These are phyloP conservation scores for Marasmius sp. DNA, from an alignment of 1,284 basidiomycete species.

Conservation along the genomic window DNA sequence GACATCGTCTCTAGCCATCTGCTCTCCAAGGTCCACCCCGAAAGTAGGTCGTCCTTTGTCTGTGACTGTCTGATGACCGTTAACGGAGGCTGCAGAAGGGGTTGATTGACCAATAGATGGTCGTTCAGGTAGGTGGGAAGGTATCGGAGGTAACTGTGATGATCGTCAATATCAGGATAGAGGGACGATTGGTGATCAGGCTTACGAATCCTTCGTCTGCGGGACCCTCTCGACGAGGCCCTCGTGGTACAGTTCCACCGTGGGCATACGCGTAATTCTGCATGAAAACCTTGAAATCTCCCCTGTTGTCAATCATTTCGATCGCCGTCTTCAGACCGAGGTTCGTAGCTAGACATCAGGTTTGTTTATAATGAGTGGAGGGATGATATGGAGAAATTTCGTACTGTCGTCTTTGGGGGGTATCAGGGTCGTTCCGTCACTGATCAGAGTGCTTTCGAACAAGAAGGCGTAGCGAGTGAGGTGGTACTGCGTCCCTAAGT, in stretches of 20 bases:
- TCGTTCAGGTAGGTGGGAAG: slow-evolving; percentile 38
- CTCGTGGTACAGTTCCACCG: slow-evolving; percentile 57
- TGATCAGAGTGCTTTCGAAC: slow-evolving; percentile 87
- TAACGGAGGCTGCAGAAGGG: slow-evolving; percentile 29
- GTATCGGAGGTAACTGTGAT: slow-evolving; percentile 60
- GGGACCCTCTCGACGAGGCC: slow-evolving; percentile 81
- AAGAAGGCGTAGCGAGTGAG: slow-evolving; percentile 92
- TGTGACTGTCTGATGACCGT: slow-evolving; percentile 39
- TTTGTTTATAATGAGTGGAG: neutral
- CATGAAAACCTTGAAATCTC: slow-evolving; percentile 97
- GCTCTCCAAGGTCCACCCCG: slow-evolving; percentile 89
- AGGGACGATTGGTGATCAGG: slow-evolving; percentile 17
- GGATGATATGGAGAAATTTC: slow-evolving; percentile 25
- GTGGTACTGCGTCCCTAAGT: slow-evolving; percentile 96
- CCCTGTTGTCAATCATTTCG: slow-evolving; percentile 90
- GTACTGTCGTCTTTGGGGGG: slow-evolving; percentile 71
- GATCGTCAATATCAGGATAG: slow-evolving; percentile 4
- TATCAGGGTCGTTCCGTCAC: slow-evolving; percentile 83
- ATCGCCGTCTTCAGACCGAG: slow-evolving; percentile 85
- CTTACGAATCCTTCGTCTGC: slow-evolving; percentile 85
- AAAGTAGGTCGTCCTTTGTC: slow-evolving; percentile 80
- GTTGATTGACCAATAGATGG: slow-evolving; percentile 26
- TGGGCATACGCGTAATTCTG: slow-evolving; percentile 92
- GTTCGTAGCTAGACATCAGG: neutral
- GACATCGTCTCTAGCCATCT: slow-evolving; percentile 86